Evolutionary conservation across 768 basidiomycete genomes (phyloP), one percentile per base, ranked within the genome.

Genomic region (Lactarius psammicola): DNA sequence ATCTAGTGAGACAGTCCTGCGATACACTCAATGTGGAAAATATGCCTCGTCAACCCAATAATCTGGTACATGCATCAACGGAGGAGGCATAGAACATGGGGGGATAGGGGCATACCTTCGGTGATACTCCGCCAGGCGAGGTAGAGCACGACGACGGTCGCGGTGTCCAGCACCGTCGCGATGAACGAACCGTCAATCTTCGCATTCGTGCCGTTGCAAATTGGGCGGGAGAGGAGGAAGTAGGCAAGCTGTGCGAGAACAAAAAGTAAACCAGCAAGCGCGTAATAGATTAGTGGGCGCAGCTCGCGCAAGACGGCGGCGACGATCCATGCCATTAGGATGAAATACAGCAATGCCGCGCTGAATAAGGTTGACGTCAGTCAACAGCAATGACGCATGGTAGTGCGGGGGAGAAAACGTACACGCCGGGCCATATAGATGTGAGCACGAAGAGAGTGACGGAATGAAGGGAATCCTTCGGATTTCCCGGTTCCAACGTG

Each of bases 111-210:
- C 84, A 58, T 64, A 87, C 92, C 91, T 85, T 95, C 94, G 20
- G 94, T 95, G 64, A 95, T 92, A 74, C 87, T 87, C 75, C 81
- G 80, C 95, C 95, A 96, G n/a, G 85, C 93, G 18, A 87, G 73
- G 74, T 85, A 94, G 23, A 96, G 68, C 4, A 84, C 77, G 13
- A 79, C 82, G 1, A 96, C 85, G 0, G 89, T 77, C 0, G 83
- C 86, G 0, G 92, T 92, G 73, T 96, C 92, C 55, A 96, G 79
- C 5, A 95, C 60, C 0, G 95, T 95, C 1, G 92, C 89, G 30
- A 97, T 74, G 75, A 97, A 96, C 3, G 89, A 87, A 5, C 92
- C 92, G 76, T 98, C 96, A 23, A 97, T 78, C 74, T 87, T 90
- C 34, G 76, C 75, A 63, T 83, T 79, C 20, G 92, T 80, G 28